Evolutionary conservation across 345 rosid genomes (phyloP), one percentile per base, ranked within the genome.

Genomic region (Lepidium sativum): DNA sequence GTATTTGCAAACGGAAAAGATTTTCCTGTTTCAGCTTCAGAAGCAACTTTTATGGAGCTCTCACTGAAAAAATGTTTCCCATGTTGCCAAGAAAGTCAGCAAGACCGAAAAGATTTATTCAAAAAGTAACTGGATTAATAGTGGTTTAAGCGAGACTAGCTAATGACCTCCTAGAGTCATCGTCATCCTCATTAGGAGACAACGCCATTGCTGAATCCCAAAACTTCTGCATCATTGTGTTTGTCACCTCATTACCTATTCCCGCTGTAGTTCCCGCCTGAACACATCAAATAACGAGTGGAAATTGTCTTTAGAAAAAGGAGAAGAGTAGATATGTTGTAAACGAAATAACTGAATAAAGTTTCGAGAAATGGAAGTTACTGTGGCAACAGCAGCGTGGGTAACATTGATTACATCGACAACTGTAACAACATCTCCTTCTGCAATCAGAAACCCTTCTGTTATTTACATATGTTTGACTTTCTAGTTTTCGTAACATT

Each of bases 201-300:
- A 83, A 61, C 31, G 86, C 84, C 89, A 91, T 83, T 54, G 98
- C 96, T 21, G 99, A 91, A 81, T 95, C 99, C 98, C 99, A 95
- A 82, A 95, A 91, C 76, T 84, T 95, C 58, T 95, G 98, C 96
- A 91, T 88, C 96, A 91, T 80, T 12, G 91, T 69, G 86, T 73
- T 80, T 48, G 92, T 69, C 35, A 88, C 78, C 81, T 95, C 99
- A 63, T 74, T 86, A 59, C 71, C 85, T 63, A 81, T 69, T 72
- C 88, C 99, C 53, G 82, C 70, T 54, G 87, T 76, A 56, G 66
- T 88, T 63, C 98, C 96, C 45, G 75, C 96, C 99, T 95, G 73
- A 29, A 12, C 68, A 45, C 41, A 54, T 67, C 17, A 32, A 60
- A 15, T 16, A 57, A 31, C 18, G 13, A 7, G 1, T 34, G 3